Evolutionary conservation across 176 grass and related monocot species (phyloP).

Genomic region (Musa itinerans): DNA sequence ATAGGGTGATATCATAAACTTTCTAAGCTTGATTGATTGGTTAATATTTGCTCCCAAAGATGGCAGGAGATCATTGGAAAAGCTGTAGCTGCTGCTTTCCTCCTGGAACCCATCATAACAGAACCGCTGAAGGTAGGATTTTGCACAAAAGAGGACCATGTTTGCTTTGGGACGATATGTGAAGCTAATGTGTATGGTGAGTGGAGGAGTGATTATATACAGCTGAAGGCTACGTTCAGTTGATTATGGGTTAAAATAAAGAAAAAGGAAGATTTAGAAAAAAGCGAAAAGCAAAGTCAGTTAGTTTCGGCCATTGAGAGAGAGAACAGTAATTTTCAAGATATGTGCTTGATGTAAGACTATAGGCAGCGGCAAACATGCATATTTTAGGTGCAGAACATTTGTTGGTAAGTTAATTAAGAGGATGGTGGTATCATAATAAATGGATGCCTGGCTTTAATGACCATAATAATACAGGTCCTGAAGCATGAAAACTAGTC

Average conservation of each 20-base stretch:
- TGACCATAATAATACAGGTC: neutral
- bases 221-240: neutral
- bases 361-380: neutral
- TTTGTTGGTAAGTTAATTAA: neutral
- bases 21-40: slow-evolving; percentile 55
- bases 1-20: slow-evolving; percentile 63
- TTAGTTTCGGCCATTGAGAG: neutral
- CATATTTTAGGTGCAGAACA: neutral
- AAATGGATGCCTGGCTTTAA: neutral
- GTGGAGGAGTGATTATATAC: neutral
- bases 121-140: slow-evolving; percentile 5
- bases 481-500: neutral
- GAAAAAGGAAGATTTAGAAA: neutral
- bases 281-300: neutral
- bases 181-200: neutral
- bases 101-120: slow-evolving; percentile 14
- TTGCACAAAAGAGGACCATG: slow-evolving; percentile 6
- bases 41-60: slow-evolving; percentile 70
- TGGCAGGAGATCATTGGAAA: slow-evolving; percentile 61
- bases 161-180: neutral
- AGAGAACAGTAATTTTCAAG: neutral
- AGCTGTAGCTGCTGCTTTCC: slow-evolving; percentile 29
- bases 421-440: neutral
- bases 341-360: neutral
- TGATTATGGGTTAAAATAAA: neutral